Percentiles rank a stretch among this genome's conserved stretches.
Conservation (phyloP, 1,139 yeast genomes). For the Suhomyces bolitotheri region DNA sequence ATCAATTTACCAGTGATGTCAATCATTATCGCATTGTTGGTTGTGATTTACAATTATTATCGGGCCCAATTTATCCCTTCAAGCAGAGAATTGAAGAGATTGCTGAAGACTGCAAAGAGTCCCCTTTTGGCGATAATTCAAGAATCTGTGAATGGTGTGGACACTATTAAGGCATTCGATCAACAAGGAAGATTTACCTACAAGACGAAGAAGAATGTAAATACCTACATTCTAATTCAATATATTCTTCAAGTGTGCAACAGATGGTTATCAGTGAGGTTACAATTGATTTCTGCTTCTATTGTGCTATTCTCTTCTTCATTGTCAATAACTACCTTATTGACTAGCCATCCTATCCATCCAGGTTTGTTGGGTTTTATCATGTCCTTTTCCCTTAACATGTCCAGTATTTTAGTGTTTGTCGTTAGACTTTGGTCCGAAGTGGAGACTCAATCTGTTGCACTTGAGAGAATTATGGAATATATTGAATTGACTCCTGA, state of each 20-base stretch:
- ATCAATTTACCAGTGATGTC: constrained; percentile 28
- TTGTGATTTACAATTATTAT: constrained; percentile 25
- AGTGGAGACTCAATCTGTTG: constrained; percentile 28
- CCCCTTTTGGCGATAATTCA: constrained; percentile 32
- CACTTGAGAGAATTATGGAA: constrained; percentile 30
- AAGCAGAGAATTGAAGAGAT: constrained; percentile 30
- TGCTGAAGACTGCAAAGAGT: constrained; percentile 24
- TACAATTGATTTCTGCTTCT: constrained; percentile 27
- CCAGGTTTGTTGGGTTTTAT: constrained; percentile 32
- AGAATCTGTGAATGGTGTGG: constrained; percentile 33
- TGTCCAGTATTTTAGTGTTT: constrained; percentile 25
- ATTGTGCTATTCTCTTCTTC: constrained; percentile 24
- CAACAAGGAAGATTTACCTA: constrained; percentile 25
- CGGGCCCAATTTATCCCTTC: constrained; percentile 27
- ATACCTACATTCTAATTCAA: constrained; percentile 20
- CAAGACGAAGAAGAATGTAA: constrained; percentile 18
- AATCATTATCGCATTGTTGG: constrained; percentile 20
- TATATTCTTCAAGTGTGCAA: constrained; percentile 20
- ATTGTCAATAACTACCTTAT: constrained; percentile 22
- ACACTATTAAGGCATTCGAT: constrained; percentile 29
- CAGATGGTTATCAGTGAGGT: constrained; percentile 32
- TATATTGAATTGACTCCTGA: constrained; percentile 27
- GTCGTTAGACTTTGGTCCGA: constrained; percentile 32
- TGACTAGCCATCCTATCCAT: constrained; percentile 21
- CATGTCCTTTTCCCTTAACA: constrained; percentile 29